Base-by-base conservation (phyloP, 148 eudicot species). In the Tetragonia tetragonoides region DNA sequence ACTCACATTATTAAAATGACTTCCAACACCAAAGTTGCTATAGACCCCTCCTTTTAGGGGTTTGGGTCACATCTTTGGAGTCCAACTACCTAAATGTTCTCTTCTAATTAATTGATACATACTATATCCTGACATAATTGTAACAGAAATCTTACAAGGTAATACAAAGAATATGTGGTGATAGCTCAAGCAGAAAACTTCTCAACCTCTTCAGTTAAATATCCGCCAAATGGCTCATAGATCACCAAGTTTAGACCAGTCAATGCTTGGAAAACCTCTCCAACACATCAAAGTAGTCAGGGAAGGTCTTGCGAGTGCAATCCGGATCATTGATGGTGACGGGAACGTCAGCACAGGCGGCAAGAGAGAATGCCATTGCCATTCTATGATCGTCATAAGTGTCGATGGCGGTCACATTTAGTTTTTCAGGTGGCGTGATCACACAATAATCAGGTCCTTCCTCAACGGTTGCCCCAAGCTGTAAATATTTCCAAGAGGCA, bases 361-460 rank as follows among this genome's bases (percentile, higher is more conserved):
- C 98, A 68, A 94, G 86, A 76, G 98, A 94, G 85, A 94, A 94
- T 3, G 98, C 98, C 98, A 95, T 95, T 54, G 99, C 99, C 99
- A 95, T 95, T 46, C 99, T 83, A 77, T 95, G 99, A 85, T 95
- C 99, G 42, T 95, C 99, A 41, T 93, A 95, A 12, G 97, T 95
- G 81, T 95, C 99, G 46, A 95, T 95, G 23, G 88, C 89, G 12
- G 97, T 88, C 73, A 91, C 86, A 14, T 93, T 95, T 64, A 95
- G 78, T 80, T 90, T 91, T 83, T 91, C 93, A 0, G 99, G 99
- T 71, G 99, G 99, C 24, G 95, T 93, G 61, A 95, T 95, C 61
- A 95, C 83, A 75, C 99, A 95, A 81, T 95, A 93, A 75, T 95
- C 97, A 21, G 94, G 77, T 64, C 99, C 99, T 90, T 95, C 99